phyloP scores from a whole-genome alignment of 495 filamentous ascomycete genomes.

The Aspergillus funiculosus region DNA sequence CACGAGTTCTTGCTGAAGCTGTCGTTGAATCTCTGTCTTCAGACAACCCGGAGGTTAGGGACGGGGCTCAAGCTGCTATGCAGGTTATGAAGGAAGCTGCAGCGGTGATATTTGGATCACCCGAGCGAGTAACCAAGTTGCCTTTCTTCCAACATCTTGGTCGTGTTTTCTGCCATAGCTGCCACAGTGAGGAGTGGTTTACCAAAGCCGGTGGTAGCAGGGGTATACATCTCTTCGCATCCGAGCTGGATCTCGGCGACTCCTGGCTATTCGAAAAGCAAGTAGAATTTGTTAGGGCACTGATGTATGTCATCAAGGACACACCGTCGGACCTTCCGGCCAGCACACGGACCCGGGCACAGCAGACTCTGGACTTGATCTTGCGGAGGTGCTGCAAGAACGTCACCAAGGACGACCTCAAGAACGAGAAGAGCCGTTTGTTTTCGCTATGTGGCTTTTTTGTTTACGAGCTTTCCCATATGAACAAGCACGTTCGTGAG shows the following conservation, averaged over 20 bases:
- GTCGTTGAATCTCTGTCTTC: conserved; percentile 83
- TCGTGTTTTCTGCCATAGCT: conserved; percentile 83
- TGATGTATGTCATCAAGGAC: conserved; percentile 97
- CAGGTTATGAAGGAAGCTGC: conserved; percentile 70
- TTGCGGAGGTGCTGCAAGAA: conserved; percentile 68
- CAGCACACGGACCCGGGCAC: conserved; percentile 72
- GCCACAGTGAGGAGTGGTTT: conserved; percentile 96
- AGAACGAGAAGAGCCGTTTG: conserved; percentile 58
- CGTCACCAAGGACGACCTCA: conserved; percentile 67
- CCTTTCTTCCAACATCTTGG: conserved; percentile 77
- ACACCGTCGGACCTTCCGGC: conserved; percentile 89
- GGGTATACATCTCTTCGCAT: conserved; percentile 78
- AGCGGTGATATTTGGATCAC: conserved; percentile 70
- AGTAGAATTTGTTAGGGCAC: conserved; percentile 73
- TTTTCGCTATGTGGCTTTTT: conserved; percentile 74
- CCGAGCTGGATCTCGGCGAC: conserved; percentile 74
- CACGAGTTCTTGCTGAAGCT: conserved; percentile 77
- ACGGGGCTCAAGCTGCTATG: conserved; percentile 74
- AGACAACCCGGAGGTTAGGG: conserved; percentile 70
- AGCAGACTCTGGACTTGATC: conserved; percentile 72
- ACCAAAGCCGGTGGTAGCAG: conserved; percentile 87
- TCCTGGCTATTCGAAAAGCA: conserved; percentile 75
- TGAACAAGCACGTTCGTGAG: conserved; percentile 88
- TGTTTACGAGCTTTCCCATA: conserved; percentile 80
- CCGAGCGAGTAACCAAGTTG: conserved; percentile 61